Evolutionary conservation across 202 grass and related monocot genomes (phyloP), one percentile per base, ranked within the genome.

Genomic region (Bolboschoenoplectus hybrid): DNA sequence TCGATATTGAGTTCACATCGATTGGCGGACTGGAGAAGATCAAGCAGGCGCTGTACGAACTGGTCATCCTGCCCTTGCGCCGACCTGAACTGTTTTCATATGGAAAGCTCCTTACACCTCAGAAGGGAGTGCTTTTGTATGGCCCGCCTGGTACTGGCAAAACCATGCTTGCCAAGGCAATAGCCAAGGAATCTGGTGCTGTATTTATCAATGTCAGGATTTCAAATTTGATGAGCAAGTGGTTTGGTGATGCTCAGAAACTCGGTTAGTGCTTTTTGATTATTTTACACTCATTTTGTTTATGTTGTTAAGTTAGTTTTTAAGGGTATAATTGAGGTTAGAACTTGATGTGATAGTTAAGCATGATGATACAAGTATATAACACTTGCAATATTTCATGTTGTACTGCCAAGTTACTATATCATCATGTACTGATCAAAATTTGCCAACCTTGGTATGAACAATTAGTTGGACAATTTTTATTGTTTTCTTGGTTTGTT

Each of bases 211-310:
- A 99, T 88, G 89, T 99, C 40, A 99, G 91, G 89, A 82, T 96
- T 19, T 99, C 93, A 34, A 99, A 96, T 85, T 89, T 99, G 89
- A 99, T 99, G 93, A 99, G 93, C 88, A 99, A 99, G 89, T 99
- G 97, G 97, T 99, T 99, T 38, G 97, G 92, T 11, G 97, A 99
- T 71, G 93, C 97, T 0, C 97, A 99, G 80, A 99, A 99, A 89
- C 97, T 99, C 8, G 97, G 97, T 98, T 85, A 85, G 74, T 52
- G 6, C 52, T 13, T 4, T 2, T 35, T n/a, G n/a, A 3, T 39
- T 19, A 53, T 75, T 38, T 71, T 1, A 20, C 40, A 49, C 67
- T 32, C 44, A 38, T 2, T 16, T 52, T 83, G 26, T 65, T 46
- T 14, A 41, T 11, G 11, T 36, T 35, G 43, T 49, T 64, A 82